A percentile compares a stretch with the other conserved stretches of the same genome.
phyloP scores from a whole-genome alignment of 306 rosid species.

The Fragaria nilgerrensis region DNA sequence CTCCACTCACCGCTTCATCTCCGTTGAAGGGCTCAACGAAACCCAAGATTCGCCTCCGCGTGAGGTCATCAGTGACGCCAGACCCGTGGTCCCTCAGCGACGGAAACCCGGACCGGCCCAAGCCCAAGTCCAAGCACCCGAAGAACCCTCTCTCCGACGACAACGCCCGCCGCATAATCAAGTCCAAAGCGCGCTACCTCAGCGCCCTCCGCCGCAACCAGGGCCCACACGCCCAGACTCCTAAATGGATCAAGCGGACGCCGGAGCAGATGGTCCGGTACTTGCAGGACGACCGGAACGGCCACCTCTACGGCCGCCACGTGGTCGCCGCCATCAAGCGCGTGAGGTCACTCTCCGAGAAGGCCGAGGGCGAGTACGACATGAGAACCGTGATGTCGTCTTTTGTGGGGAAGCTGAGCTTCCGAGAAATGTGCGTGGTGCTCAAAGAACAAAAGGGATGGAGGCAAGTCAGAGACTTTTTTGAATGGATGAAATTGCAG shows the following conservation, averaged over 20 bases:
- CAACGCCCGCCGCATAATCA: conserved; percentile 91
- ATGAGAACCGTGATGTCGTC: conserved; percentile 76
- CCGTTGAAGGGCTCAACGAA: not conserved
- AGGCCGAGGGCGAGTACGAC: conserved; percentile 47
- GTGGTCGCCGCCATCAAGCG: conserved; percentile 80
- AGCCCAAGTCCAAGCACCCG: conserved; percentile 48
- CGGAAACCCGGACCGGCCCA: conserved; percentile 58
- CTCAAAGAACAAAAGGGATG: conserved; percentile 92
- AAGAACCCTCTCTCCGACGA: conserved; percentile 81
- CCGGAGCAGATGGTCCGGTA: conserved; percentile 93
- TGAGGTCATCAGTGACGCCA: conserved; percentile 40
- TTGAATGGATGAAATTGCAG: conserved; percentile 97
- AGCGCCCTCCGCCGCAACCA: conserved; percentile 68
- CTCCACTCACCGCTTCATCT: conserved; percentile 20
- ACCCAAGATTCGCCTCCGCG: conserved; percentile 16
- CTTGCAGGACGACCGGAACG: conserved; percentile 67
- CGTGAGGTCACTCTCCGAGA: conserved; percentile 63
- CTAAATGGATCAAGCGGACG: conserved; percentile 77
- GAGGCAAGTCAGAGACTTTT: conserved; percentile 85
- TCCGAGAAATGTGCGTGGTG: conserved; percentile 82
- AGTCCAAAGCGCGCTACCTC: conserved; percentile 58
- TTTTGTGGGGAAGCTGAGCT: conserved; percentile 72
- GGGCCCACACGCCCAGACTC: conserved; percentile 84
- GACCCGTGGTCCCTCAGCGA: conserved; percentile 81
- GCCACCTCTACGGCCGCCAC: conserved; percentile 72